Conservation (phyloP, 2,329 filamentous ascomycete genomes). For the Monilinia laxa region DNA sequence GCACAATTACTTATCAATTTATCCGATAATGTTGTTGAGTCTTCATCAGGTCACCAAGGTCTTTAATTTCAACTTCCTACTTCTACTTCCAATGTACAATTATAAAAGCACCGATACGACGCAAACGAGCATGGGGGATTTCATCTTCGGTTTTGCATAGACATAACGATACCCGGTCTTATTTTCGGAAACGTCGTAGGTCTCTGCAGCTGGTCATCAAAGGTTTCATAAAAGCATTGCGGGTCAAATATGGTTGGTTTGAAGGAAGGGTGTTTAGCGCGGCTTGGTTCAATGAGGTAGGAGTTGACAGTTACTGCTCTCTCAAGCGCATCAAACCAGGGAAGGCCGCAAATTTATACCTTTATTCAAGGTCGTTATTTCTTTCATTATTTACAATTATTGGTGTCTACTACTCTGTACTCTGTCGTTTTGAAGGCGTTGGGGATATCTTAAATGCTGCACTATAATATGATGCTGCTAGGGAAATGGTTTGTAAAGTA, state of each 20-base stretch:
- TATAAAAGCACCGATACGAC: conserved; percentile 34
- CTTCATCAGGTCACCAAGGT: conserved; percentile 37
- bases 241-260: conserved; percentile 30
- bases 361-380: conserved; percentile 26
- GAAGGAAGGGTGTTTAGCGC: conserved; percentile 31
- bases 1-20: conserved; percentile 97
- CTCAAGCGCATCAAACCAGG: background rate
- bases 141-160: conserved; percentile 40
- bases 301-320: conserved; percentile 20
- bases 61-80: conserved; percentile 31
- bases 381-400: conserved; percentile 32
- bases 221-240: conserved; percentile 38
- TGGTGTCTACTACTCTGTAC: conserved; percentile 34
- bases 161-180: conserved; percentile 40
- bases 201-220: conserved; percentile 33
- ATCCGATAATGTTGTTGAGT: conserved; percentile 73
- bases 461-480: conserved; percentile 20
- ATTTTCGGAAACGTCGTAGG: conserved; percentile 34
- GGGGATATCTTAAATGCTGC: conserved; percentile 23
- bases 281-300: conserved; percentile 25
- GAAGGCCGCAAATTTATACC: conserved; percentile 28
- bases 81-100: conserved; percentile 37
- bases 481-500: conserved; percentile 34
- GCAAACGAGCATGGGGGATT: conserved; percentile 32
- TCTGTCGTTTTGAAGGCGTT: conserved; percentile 36